Conservation (phyloP, 768 basidiomycete species). For the Filobasidium floriforme region DNA sequence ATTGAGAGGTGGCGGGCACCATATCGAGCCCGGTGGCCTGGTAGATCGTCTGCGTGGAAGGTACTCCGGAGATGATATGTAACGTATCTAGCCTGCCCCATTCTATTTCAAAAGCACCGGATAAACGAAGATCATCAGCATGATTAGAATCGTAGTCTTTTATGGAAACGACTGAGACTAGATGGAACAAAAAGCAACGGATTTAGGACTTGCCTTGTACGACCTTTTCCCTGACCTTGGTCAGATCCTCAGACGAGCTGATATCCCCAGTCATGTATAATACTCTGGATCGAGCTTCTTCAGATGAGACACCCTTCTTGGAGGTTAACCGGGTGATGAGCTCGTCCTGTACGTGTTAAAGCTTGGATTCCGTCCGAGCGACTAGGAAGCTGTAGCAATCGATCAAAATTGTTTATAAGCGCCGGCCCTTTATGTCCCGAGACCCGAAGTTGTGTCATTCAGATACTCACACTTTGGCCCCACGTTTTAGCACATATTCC, state of each 20-base stretch:
- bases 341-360: constrained; percentile 13
- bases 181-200: too few relatives aligned
- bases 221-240: constrained; percentile 53
- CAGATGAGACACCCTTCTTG: constrained; percentile 14
- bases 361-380: constrained; percentile 24
- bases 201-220: constrained; percentile 51
- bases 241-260: constrained; percentile 59
- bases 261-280: constrained; percentile 60
- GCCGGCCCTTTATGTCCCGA: constrained; percentile 54
- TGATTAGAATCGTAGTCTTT: neutral
- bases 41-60: constrained; percentile 68
- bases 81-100: constrained; percentile 80
- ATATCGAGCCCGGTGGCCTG: constrained; percentile 31
- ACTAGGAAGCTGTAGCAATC: constrained; percentile 50
- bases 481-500: neutral
- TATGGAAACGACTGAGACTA: neutral
- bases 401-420: too few relatives aligned
- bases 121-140: constrained; percentile 6
- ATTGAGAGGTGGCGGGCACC: neutral
- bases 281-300: constrained; percentile 36
- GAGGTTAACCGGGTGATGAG: neutral
- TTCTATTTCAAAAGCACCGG: constrained; percentile 47
- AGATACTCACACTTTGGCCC: constrained; percentile 57
- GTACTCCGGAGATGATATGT: constrained; percentile 73
- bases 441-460: constrained; percentile 37